These are phyloP conservation scores for Populus pruinosa DNA, from an alignment of 345 rosid species.

Conservation along the genomic window DNA sequence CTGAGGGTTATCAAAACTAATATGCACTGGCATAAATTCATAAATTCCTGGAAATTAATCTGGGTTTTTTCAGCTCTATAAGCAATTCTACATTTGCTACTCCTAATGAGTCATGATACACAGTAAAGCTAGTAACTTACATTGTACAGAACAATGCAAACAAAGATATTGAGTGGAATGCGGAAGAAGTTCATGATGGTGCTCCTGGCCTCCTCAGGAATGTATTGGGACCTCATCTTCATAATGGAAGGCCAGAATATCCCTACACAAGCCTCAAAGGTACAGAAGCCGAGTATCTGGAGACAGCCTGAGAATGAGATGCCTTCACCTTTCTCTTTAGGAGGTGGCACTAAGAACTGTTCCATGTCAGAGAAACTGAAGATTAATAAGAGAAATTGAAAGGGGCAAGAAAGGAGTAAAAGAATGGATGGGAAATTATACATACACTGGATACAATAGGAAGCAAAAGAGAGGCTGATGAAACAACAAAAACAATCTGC, in stretches of 20 bases:
- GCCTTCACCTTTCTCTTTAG: slow-evolving; percentile 63
- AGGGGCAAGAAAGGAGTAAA: background rate
- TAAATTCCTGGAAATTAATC: background rate
- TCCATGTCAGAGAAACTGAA: slow-evolving; percentile 9
- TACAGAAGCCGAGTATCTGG: slow-evolving; percentile 86
- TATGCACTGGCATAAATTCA: background rate
- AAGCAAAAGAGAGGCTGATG: slow-evolving; percentile 69
- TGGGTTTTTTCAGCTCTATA: background rate
- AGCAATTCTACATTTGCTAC: background rate
- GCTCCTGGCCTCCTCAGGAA: slow-evolving; percentile 98
- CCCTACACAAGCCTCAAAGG: slow-evolving; percentile 92
- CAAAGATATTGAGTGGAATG: slow-evolving; percentile 90
- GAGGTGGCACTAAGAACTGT: slow-evolving; percentile 71
- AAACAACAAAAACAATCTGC: slow-evolving; percentile 77
- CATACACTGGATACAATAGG: slow-evolving; percentile 76
- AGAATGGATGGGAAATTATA: background rate
- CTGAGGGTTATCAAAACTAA: background rate
- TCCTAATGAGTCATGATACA: background rate
- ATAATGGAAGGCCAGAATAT: slow-evolving; percentile 97
- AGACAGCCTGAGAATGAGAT: slow-evolving; percentile 65
- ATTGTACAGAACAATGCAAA: slow-evolving; percentile 82
- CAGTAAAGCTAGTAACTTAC: slow-evolving; percentile 39
- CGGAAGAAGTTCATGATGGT: slow-evolving; percentile 99
- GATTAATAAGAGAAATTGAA: background rate
- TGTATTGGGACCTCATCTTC: slow-evolving; percentile 99